A percentile compares a stretch with the other conserved stretches of the same genome.
These are phyloP conservation scores for Liquidambar formosana DNA, from an alignment of 164 flowering plant species.

Conservation along the genomic window DNA sequence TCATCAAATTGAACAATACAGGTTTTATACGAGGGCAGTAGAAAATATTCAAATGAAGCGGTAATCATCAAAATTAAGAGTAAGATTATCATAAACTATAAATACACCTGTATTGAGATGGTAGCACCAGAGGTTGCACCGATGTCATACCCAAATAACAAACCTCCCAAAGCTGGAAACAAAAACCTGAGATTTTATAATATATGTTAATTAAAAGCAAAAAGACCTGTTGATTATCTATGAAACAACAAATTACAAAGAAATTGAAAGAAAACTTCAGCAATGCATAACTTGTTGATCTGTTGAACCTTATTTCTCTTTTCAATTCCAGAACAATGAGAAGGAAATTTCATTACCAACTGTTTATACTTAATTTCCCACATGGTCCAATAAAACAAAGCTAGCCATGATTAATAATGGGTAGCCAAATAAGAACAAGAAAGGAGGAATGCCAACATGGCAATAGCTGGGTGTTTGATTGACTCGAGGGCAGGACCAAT, in stretches of 20 bases:
- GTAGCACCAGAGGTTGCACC: slow-evolving; percentile 99
- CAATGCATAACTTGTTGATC: too few species aligned
- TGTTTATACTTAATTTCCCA: too few species aligned
- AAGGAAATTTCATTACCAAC: too few species aligned
- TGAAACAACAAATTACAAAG: neutral
- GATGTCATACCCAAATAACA: slow-evolving; percentile 95
- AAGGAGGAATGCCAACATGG: too few species aligned
- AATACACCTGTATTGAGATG: slow-evolving; percentile 78
- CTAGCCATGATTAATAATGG: too few species aligned
- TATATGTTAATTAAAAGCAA: neutral
- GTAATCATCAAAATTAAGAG: slow-evolving; percentile 2
- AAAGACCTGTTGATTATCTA: neutral
- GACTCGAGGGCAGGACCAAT: too few species aligned
- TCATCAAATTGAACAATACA: neutral
- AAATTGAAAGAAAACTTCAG: neutral
- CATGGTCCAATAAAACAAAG: too few species aligned
- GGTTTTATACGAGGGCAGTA: too few species aligned
- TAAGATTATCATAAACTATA: neutral
- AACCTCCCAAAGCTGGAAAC: slow-evolving; percentile 96
- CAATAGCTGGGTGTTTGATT: too few species aligned
- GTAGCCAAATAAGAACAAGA: too few species aligned
- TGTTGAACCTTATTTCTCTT: neutral
- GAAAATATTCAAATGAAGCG: neutral
- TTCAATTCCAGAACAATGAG: neutral
- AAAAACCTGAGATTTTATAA: slow-evolving; percentile 53